phyloP scores from a whole-genome alignment of 495 filamentous ascomycete genomes.

The Lophiostoma macrostomum region DNA sequence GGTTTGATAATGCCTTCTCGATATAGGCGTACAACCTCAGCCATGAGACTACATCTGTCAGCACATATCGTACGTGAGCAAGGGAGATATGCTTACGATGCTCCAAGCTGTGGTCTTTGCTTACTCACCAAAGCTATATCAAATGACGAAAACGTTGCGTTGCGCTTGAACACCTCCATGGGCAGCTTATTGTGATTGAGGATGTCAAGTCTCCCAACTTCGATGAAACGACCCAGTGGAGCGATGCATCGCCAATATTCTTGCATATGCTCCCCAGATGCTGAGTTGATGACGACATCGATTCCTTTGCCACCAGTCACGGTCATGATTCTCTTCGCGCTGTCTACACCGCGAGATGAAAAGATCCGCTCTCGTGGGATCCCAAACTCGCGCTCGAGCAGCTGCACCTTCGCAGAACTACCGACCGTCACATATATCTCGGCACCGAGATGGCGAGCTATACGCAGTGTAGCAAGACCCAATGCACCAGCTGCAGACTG shows the following conservation, averaged over 20 bases:
- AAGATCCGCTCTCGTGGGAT: slow-evolving; percentile 11
- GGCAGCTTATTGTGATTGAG: background rate
- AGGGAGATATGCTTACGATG: background rate
- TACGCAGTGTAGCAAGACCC: slow-evolving; percentile 20
- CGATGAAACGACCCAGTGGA: slow-evolving; percentile 19
- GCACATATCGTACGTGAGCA: background rate
- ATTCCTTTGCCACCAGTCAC: slow-evolving; percentile 12
- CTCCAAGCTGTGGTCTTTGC: background rate
- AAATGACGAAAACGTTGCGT: slow-evolving; percentile 24
- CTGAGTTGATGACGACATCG: slow-evolving; percentile 21
- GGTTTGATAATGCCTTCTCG: slow-evolving; percentile 17
- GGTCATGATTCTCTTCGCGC: background rate
- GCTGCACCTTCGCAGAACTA: slow-evolving; percentile 1
- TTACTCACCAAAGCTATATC: slow-evolving; percentile 5
- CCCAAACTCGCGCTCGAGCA: background rate
- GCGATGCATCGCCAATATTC: background rate
- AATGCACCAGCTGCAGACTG: slow-evolving; percentile 25
- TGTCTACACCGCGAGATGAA: background rate
- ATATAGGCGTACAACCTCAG: slow-evolving; percentile 30
- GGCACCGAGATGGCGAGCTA: slow-evolving; percentile 9
- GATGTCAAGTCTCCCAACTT: slow-evolving; percentile 21
- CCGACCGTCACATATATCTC: slow-evolving; percentile 24
- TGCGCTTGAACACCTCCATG: slow-evolving; percentile 15
- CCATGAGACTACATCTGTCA: slow-evolving; percentile 26
- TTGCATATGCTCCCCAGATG: slow-evolving; percentile 9